Percentiles rank a stretch among this genome's conserved stretches.
phyloP scores from a whole-genome alignment of 2,329 filamentous ascomycete genomes.

The Dothideomycetes sp. region DNA sequence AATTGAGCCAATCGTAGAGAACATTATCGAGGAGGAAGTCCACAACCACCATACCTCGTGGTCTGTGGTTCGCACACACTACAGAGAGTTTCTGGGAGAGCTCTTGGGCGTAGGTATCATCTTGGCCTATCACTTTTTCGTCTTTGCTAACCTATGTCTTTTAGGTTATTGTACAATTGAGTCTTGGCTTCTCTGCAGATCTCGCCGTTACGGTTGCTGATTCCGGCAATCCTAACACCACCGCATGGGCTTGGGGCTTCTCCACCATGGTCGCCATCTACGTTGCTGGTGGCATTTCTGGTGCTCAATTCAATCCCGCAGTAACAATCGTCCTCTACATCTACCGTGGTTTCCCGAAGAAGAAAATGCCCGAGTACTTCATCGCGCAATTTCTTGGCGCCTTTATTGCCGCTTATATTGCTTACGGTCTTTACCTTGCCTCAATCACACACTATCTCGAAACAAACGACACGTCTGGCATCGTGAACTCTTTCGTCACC shows the following conservation, averaged over 20 bases:
- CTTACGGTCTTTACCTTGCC: constrained; percentile 33
- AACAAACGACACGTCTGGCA: constrained; percentile 13
- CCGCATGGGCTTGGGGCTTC: constrained; percentile 34
- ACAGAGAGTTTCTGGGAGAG: constrained; percentile 44
- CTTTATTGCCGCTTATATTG: constrained; percentile 37
- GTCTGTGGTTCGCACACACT: constrained; percentile 38
- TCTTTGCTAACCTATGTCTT: not conserved
- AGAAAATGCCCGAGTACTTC: constrained; percentile 40
- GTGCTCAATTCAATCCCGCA: constrained; percentile 38
- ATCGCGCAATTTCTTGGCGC: constrained; percentile 42
- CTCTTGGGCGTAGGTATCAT: constrained; percentile 35
- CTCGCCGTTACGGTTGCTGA: constrained; percentile 32
- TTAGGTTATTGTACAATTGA: constrained; percentile 14
- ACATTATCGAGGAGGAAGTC: constrained; percentile 35
- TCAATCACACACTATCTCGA: constrained; percentile 23
- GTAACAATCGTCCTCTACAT: constrained; percentile 30
- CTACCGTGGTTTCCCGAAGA: constrained; percentile 42
- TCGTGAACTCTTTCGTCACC: constrained; percentile 34
- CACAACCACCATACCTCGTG: constrained; percentile 35
- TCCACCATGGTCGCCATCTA: constrained; percentile 36
- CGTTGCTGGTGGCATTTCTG: constrained; percentile 28
- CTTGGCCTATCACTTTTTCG: not conserved
- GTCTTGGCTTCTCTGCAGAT: constrained; percentile 40
- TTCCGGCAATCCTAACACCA: constrained; percentile 29
- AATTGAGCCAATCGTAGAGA: constrained; percentile 32